Base-by-base conservation (phyloP, 495 filamentous ascomycete species). In the Xylaria longipes region DNA sequence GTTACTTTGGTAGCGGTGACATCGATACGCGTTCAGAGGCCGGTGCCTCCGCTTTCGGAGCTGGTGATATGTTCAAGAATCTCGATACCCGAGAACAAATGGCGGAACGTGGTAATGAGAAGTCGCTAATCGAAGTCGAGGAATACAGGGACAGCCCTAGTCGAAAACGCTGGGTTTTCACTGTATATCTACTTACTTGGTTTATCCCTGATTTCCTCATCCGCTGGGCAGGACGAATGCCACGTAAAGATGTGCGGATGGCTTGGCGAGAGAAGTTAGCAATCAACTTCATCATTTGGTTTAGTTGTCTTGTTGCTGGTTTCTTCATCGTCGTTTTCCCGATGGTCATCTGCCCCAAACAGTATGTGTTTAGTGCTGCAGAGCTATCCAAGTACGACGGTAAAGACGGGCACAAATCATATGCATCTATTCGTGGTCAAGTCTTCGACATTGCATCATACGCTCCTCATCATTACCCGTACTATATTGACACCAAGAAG, bases 251-350 rank as follows among this genome's bases (percentile, higher is more conserved):
- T 77, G 89, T 99, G n/a, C 92, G 94, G 56, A 86, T 91, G 72
- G 96, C 96, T 3, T 99, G 96, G 96, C 88, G 96, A 71, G 96
- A 99, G 79, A 99, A 99, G 86, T 81, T 98, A 68, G 96, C 96
- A 43, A 99, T 99, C 87, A 99, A 99, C 84, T 81, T 98, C 73
- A 88, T 98, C 80, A 99, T 99, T 78, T 99, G 96, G 96, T 87
- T 95, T 71, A 86, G 85, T 75, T 98, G 96, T 81, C 83, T 82
- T 58, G 83, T 92, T 73, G 89, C 93, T 3, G 86, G 92, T 57
- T 99, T 98, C 86, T 93, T 99, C 86, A 89, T 92, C 77, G 90
- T 98, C 68, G 87, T 89, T 75, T 97, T 99, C 80, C 96, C 96
- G 22, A 82, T 85, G 73, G 83, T 98, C 68, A 91, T 99, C 76